Evolutionary conservation across 768 basidiomycete species (phyloP).

Genomic region (Zangia roseola): DNA sequence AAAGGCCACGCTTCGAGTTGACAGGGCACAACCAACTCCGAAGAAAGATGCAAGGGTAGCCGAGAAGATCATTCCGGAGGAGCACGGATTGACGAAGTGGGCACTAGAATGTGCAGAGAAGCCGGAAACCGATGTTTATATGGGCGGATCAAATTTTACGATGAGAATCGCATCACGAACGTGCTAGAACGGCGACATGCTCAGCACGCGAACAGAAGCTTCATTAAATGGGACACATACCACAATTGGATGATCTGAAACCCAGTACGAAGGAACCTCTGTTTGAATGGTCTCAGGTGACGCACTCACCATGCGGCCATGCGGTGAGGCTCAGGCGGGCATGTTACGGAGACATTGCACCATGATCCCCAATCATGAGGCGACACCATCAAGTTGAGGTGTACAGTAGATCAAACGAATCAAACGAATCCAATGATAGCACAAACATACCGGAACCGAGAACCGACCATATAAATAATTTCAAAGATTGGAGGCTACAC

Average conservation of each 20-base stretch:
- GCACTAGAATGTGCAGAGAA: background rate
- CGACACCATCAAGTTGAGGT: background rate
- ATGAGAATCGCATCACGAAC: background rate
- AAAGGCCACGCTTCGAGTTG: conserved; percentile 26
- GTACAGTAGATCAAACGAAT: too few species aligned
- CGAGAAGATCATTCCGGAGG: background rate
- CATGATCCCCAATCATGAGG: background rate
- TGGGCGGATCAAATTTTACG: too few species aligned
- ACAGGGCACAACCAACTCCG: background rate
- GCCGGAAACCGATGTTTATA: too few species aligned
- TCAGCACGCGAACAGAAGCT: background rate
- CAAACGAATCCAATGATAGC: background rate
- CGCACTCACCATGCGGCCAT: conserved; percentile 1
- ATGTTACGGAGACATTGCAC: background rate
- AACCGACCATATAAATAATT: background rate
- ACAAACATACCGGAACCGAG: background rate
- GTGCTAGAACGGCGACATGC: too few species aligned
- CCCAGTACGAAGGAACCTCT: background rate
- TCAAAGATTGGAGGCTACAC: too few species aligned
- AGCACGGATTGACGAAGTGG: background rate
- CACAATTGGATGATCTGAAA: background rate
- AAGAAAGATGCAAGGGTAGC: background rate
- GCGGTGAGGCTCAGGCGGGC: background rate
- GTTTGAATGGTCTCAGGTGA: too few species aligned
- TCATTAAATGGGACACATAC: background rate